These are phyloP conservation scores for Gamsiella multidivaricata DNA, from an alignment of 192 early-diverging fungal genomes.

Conservation along the genomic window DNA sequence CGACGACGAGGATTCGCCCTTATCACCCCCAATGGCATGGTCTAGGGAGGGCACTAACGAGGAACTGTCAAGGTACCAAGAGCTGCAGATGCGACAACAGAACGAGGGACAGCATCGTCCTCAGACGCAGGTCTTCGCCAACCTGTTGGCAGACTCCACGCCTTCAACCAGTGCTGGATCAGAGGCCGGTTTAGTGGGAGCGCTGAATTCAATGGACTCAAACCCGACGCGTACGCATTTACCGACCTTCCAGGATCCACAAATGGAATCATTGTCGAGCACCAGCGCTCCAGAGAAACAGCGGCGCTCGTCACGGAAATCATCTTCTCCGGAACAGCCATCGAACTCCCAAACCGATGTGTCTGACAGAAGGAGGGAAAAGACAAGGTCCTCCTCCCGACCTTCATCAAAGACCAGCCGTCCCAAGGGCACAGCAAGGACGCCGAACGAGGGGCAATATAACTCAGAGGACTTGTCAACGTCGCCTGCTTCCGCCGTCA, in stretches of 20 bases:
- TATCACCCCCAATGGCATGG: slow-evolving; percentile 43
- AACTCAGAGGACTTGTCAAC: not conserved
- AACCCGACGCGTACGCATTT: too few relatives aligned
- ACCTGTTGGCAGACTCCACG: not conserved
- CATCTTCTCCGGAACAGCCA: not conserved
- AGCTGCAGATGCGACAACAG: slow-evolving; percentile 28
- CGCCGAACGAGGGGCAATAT: not conserved
- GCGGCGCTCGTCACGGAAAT: too few relatives aligned
- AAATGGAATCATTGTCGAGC: not conserved
- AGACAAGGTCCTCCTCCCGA: not conserved
- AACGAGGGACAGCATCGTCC: slow-evolving; percentile 30
- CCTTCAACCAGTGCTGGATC: not conserved
- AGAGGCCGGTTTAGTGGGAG: slow-evolving; percentile 10
- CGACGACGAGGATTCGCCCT: slow-evolving; percentile 28
- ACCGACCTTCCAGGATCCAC: not conserved
- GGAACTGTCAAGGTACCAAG: slow-evolving; percentile 46
- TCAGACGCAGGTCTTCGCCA: not conserved
- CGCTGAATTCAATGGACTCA: too few relatives aligned
- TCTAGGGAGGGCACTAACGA: slow-evolving; percentile 48
- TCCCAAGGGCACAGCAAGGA: slow-evolving; percentile 1
- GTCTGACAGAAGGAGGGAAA: not conserved
- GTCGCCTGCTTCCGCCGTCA: not conserved
- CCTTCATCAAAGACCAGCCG: slow-evolving; percentile 2
- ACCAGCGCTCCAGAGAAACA: not conserved
- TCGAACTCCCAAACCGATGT: not conserved